phyloP scores from a whole-genome alignment of 1,284 basidiomycete species.

The Microbotryomycetes sp. region DNA sequence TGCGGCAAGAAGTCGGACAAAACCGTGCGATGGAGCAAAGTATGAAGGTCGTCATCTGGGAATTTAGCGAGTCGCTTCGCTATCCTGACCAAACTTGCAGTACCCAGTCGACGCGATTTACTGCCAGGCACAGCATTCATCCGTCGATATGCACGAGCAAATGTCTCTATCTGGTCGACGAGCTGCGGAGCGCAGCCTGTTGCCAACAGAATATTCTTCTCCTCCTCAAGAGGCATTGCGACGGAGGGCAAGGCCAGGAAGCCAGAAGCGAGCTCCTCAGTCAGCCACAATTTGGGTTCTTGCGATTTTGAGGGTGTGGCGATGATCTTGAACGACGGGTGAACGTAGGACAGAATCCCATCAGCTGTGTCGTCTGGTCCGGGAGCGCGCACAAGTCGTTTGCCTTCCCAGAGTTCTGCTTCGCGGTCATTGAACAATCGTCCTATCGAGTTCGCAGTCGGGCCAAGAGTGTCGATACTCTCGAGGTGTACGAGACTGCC shows the following conservation, averaged over 20 bases:
- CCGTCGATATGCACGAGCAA: slow-evolving; percentile 37
- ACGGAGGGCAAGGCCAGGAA: slow-evolving; percentile 38
- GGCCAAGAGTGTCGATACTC: slow-evolving; percentile 41
- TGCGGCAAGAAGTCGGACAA: slow-evolving; percentile 41
- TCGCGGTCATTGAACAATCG: slow-evolving; percentile 23
- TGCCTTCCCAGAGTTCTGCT: slow-evolving; percentile 24
- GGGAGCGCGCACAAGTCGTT: slow-evolving; percentile 7
- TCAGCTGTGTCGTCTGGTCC: not conserved
- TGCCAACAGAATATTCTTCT: slow-evolving; percentile 28
- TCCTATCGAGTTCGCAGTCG: slow-evolving; percentile 37
- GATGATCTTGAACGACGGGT: slow-evolving; percentile 38
- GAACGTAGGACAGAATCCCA: slow-evolving; percentile 23
- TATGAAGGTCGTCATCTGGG: slow-evolving; percentile 34
- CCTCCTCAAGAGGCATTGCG: slow-evolving; percentile 41
- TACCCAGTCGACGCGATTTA: slow-evolving; percentile 41
- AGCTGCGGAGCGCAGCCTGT: slow-evolving; percentile 14
- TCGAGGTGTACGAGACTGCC: slow-evolving; percentile 42
- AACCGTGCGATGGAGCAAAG: slow-evolving; percentile 37
- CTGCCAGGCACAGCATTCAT: slow-evolving; percentile 25
- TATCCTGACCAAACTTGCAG: slow-evolving; percentile 40
- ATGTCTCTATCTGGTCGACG: slow-evolving; percentile 24
- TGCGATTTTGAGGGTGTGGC: slow-evolving; percentile 35
- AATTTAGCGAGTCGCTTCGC: slow-evolving; percentile 36
- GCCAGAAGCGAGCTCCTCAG: slow-evolving; percentile 39
- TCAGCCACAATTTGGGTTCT: slow-evolving; percentile 38